phyloP scores from a whole-genome alignment of 192 early-diverging fungal species.

The Rhizoclosmatium globosum region DNA sequence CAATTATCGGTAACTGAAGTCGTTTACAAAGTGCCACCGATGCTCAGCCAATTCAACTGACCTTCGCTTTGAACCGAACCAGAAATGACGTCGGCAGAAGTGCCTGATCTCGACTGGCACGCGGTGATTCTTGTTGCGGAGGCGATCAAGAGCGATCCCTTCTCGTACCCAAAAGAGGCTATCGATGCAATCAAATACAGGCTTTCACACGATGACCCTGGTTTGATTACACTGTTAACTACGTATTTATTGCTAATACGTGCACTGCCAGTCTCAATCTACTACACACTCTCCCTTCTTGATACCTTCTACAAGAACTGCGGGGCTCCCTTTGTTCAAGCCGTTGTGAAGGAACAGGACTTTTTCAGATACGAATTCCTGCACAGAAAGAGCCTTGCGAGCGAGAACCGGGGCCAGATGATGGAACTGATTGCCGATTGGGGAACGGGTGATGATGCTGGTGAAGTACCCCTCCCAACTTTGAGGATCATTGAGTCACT shows the following conservation, averaged over 20 bases:
- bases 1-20: not conserved
- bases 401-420: slow-evolving; percentile 36
- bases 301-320: slow-evolving; percentile 37
- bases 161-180: not conserved
- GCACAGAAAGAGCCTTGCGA: slow-evolving; percentile 11
- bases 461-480: not conserved
- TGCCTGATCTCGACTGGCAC: slow-evolving; percentile 10
- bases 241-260: not conserved
- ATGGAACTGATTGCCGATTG: slow-evolving; percentile 39
- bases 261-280: slow-evolving; percentile 25
- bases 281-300: slow-evolving; percentile 28
- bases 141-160: not conserved
- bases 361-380: slow-evolving; percentile 21
- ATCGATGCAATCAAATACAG: slow-evolving; percentile 8
- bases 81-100: not conserved
- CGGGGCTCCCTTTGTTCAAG: not conserved
- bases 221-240: not conserved
- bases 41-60: not conserved
- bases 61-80: not conserved
- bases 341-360: not conserved
- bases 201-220: not conserved
- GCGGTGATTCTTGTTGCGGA: not conserved
- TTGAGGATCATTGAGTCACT: not conserved
- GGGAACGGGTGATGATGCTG: slow-evolving; percentile 5
- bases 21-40: not conserved